phyloP scores from a whole-genome alignment of 768 basidiomycete genomes.

The Amanita brunnescens region DNA sequence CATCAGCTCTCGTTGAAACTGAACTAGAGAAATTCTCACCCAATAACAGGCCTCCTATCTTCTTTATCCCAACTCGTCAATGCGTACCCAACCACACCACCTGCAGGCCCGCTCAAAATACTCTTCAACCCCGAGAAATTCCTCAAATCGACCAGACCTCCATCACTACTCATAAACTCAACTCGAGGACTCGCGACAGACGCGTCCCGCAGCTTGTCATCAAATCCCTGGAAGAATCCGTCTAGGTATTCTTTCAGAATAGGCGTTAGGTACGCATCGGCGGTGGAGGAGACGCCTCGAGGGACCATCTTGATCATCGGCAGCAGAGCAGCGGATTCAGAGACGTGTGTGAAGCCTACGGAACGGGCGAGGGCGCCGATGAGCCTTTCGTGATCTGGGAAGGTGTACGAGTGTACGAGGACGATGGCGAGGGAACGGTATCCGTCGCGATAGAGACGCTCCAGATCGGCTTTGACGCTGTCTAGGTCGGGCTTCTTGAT shows the following conservation, averaged over 20 bases:
- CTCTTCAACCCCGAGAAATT: slow-evolving; percentile 93
- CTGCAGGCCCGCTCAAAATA: slow-evolving; percentile 88
- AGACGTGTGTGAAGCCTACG: slow-evolving; percentile 86
- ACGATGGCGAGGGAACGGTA: slow-evolving; percentile 87
- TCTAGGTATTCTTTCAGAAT: slow-evolving; percentile 78
- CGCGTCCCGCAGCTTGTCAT: slow-evolving; percentile 59
- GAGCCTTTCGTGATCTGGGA: slow-evolving; percentile 72
- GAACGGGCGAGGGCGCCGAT: slow-evolving; percentile 67
- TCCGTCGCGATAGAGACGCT: slow-evolving; percentile 68
- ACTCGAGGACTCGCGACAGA: slow-evolving; percentile 56
- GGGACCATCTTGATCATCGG: slow-evolving; percentile 97
- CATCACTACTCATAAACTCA: slow-evolving; percentile 96
- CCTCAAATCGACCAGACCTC: slow-evolving; percentile 67
- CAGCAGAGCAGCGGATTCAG: slow-evolving; percentile 77
- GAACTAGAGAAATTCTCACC: slow-evolving; percentile 36
- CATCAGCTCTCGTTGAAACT: background rate
- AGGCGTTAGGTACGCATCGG: slow-evolving; percentile 93
- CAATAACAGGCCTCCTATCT: slow-evolving; percentile 69
- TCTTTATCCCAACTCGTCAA: slow-evolving; percentile 83
- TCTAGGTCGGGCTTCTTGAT: slow-evolving; percentile 61
- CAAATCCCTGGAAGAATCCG: slow-evolving; percentile 88
- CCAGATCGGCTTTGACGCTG: slow-evolving; percentile 49
- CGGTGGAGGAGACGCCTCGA: slow-evolving; percentile 85
- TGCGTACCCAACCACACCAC: slow-evolving; percentile 93
- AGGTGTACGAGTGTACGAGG: slow-evolving; percentile 88